These are phyloP conservation scores for Fraxinus velutina DNA, from an alignment of 305 asterid genomes.

Conservation along the genomic window DNA sequence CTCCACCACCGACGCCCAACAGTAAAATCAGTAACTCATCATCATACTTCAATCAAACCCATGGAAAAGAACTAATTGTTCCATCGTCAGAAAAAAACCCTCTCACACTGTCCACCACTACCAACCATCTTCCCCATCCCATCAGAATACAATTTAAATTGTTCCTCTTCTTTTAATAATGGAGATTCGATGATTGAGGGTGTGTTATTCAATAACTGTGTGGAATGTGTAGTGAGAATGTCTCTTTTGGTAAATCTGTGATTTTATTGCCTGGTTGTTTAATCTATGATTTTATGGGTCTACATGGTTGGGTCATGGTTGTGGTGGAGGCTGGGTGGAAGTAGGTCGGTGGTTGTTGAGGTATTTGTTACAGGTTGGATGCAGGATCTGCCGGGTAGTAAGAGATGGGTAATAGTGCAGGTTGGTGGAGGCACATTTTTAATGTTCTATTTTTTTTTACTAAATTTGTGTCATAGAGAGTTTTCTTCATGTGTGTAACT, in stretches of 20 bases:
- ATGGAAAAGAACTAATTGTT: not conserved
- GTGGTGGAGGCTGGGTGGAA: not conserved
- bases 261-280: not conserved
- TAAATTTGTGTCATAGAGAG: not conserved
- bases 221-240: not conserved
- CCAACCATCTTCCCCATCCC: not conserved
- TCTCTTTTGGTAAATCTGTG: not conserved
- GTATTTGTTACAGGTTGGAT: not conserved
- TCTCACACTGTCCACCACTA: not conserved
- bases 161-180: not conserved
- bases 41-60: not conserved
- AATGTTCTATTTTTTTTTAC: not conserved
- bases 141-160: not conserved
- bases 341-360: not conserved
- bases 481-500: conserved; percentile 17
- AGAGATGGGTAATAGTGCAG: not conserved
- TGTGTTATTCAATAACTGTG: not conserved
- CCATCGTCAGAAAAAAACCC: not conserved
- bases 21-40: not conserved
- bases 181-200: not conserved
- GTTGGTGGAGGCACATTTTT: not conserved
- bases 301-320: not conserved
- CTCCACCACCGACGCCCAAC: not conserved
- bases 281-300: not conserved
- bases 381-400: not conserved